Base-by-base conservation (phyloP, 768 basidiomycete species). In the Tulasnella sp. region DNA sequence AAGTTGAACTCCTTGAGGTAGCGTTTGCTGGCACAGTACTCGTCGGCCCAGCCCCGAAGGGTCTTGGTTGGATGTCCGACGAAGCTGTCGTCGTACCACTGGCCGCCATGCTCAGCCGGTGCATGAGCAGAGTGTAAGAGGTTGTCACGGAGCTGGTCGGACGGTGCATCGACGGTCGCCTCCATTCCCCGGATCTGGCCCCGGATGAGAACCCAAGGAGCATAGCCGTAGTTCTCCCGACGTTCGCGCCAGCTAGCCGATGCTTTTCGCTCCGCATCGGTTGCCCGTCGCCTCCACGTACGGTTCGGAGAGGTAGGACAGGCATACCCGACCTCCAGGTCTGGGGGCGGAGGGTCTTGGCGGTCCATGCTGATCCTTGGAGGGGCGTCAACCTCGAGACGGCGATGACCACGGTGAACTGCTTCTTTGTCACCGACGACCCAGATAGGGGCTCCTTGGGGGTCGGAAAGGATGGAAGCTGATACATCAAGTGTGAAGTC, bases 1-100 rank as follows among this genome's bases (percentile, higher is more conserved):
- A 94, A 93, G 8, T 89, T 88, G 84, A 96, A 94, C 85, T 95
- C 94, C 84, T 95, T 96, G 81, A 96, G 86, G 22, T 88, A 85
- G 83, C 92, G 95, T 11, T 85, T 87, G 83, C 92, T 93, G 37
- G 89, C 88, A 80, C 94, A 95, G 83, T 94, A 96, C 79, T 93
- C 91, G 82, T 95, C 93, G 11, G 94, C 94, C 95, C 95, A 96
- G 80, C 92, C 89, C 44, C 93, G 87, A 64, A 95, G 84, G 0
- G 91, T 89, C 86, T 89, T 90, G 22, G 91, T 91, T 2, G 91
- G 92, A 44, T 40, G 37, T 34, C 42, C 41, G 42, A 80, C 37
- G 16, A 22, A 44, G n/a, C 72, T 72, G 42, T 80, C 78, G 41
- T 44, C 34, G n/a, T 42, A 73, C 58, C 46, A 42, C 22, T 41